These are phyloP conservation scores for Carex littledalei DNA, from an alignment of 176 grass and related monocot species.

Conservation along the genomic window DNA sequence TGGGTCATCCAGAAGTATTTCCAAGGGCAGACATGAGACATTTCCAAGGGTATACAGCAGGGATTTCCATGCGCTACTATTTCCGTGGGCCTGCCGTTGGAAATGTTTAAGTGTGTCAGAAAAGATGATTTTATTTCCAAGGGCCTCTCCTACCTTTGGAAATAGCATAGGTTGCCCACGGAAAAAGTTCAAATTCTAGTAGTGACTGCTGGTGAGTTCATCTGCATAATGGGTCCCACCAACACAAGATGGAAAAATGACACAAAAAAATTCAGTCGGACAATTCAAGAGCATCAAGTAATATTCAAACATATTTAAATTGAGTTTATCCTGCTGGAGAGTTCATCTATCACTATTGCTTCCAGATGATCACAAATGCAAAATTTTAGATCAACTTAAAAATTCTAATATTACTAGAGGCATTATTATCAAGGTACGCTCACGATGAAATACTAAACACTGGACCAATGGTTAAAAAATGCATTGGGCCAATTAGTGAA, in stretches of 20 bases:
- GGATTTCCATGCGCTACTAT: too few relatives aligned
- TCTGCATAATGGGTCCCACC: conserved; percentile 13
- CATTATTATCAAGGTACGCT: background rate
- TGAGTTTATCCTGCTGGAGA: too few relatives aligned
- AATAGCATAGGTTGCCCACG: too few relatives aligned
- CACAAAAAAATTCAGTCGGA: background rate
- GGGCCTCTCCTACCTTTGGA: too few relatives aligned
- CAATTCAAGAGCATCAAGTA: background rate
- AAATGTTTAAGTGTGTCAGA: too few relatives aligned
- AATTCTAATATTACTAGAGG: background rate
- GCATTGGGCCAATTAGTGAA: background rate
- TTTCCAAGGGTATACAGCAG: too few relatives aligned
- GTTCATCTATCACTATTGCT: background rate
- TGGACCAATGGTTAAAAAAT: background rate
- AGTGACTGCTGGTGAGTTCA: conserved; percentile 17
- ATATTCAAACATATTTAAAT: background rate
- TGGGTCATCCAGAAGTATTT: too few relatives aligned
- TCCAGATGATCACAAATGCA: background rate
- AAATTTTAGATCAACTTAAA: background rate
- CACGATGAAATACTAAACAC: background rate
- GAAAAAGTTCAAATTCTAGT: too few relatives aligned
- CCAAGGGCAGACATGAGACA: too few relatives aligned
- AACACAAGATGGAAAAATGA: background rate
- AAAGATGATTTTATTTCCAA: too few relatives aligned
- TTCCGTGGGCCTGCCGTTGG: too few relatives aligned